Base-by-base conservation (phyloP, 202 grass and related monocot genomes). In the Setaria viridis region DNA sequence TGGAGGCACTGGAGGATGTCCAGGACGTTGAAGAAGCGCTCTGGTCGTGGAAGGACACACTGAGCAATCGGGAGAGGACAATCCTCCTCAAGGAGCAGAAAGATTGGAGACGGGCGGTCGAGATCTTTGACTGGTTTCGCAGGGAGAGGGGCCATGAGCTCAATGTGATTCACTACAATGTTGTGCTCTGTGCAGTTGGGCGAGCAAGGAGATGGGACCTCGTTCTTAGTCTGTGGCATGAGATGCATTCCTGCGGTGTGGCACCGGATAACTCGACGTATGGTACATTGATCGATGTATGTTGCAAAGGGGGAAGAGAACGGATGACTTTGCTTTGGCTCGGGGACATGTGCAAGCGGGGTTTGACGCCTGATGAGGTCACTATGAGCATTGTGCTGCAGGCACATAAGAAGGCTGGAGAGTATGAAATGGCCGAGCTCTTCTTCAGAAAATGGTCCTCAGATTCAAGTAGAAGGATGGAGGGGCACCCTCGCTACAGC, bases 141-240 rank as follows among this genome's bases (percentile, higher is more conserved):
- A 33, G 67, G 21, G 79, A 86, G 66, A 68, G 69, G 33, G 17
- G 77, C 13, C 82, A 92, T 19, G 91, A 89, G 53, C 29, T 98
- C 73, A 98, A 95, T 80, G 86, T 92, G 39, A 95, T 98, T 84
- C 93, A 95, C 75, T 98, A 94, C 76, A 98, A 98, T 86, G 86
- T 98, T 4, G 15, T 98, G 71, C 86, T 98, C 45, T 84, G 54
- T 34, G 67, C 74, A 9, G 80, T 88, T 33, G 89, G 93, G 48
- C 72, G 67, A 53, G 93, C 86, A 9, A 84, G 85, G 86, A 89
- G 77, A 42, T 95, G 93, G 89, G 79, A 92, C 76, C 88, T 95
- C 58, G 82, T 91, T 84, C 17, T 63, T 13, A 56, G 70, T 60
- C 67, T 98, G 20, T 98, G 93, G 93, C 79, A 29, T 6, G 89